Evolutionary conservation across 345 rosid genomes (phyloP).

Genomic region (Sisymbrium altissimum): DNA sequence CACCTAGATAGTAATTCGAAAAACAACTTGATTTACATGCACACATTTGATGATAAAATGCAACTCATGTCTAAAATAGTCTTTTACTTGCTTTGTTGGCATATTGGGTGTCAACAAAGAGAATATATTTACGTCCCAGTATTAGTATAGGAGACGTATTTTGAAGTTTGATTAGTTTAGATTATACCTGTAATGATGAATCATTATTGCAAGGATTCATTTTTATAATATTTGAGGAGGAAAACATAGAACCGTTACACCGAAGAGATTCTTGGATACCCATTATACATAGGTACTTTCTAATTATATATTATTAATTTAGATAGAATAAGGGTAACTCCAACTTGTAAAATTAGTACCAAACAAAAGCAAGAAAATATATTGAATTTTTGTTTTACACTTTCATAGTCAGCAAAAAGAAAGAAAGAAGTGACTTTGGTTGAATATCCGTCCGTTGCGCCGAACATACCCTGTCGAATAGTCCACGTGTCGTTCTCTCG

Average conservation of each 20-base stretch:
- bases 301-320: too few relatives aligned
- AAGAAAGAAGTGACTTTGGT: neutral
- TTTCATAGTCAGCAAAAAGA: neutral
- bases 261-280: neutral
- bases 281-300: constrained; percentile 3
- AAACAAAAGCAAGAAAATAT: constrained; percentile 14
- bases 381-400: neutral
- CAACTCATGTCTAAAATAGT: neutral
- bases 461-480: constrained; percentile 30
- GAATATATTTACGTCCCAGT: neutral
- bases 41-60: neutral
- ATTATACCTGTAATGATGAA: neutral
- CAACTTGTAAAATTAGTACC: neutral
- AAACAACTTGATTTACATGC: neutral
- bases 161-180: neutral
- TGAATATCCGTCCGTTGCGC: constrained; percentile 30
- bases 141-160: neutral
- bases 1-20: neutral
- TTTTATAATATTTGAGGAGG: neutral
- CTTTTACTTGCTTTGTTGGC: constrained; percentile 2
- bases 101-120: constrained; percentile 4
- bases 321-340: neutral
- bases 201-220: neutral
- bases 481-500: neutral
- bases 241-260: constrained; percentile 5